A percentile compares a stretch with the other conserved stretches of the same genome.
phyloP scores from a whole-genome alignment of 2,329 filamentous ascomycete species.

The Hypomyces rosellus region DNA sequence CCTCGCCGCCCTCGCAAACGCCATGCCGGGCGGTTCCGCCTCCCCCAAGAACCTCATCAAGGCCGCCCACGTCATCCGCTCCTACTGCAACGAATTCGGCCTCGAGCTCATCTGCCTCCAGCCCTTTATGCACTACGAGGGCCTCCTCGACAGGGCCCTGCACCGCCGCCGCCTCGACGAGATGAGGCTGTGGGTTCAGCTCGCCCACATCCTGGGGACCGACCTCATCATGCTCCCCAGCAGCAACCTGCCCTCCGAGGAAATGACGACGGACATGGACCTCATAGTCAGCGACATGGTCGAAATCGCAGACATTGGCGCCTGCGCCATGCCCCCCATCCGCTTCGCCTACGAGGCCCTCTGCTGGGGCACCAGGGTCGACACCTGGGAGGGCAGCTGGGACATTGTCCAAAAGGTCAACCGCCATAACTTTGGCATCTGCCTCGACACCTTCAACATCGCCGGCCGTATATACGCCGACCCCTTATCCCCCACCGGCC shows the following conservation, averaged over 20 bases:
- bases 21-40: slow-evolving; percentile 33
- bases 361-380: slow-evolving; percentile 62
- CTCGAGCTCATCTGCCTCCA: slow-evolving; percentile 61
- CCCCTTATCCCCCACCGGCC: slow-evolving; percentile 47
- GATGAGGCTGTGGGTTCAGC: slow-evolving; percentile 61
- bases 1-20: slow-evolving; percentile 52
- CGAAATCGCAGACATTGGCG: slow-evolving; percentile 61
- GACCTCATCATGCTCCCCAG: slow-evolving; percentile 71
- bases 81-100: slow-evolving; percentile 48
- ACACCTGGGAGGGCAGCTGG: slow-evolving; percentile 69
- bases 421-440: slow-evolving; percentile 66
- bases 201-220: slow-evolving; percentile 58
- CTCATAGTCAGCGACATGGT: slow-evolving; percentile 57
- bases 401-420: slow-evolving; percentile 59
- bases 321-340: slow-evolving; percentile 48
- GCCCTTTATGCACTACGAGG: slow-evolving; percentile 74
- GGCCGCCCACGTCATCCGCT: slow-evolving; percentile 51
- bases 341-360: slow-evolving; percentile 69
- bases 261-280: slow-evolving; percentile 40
- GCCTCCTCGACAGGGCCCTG: slow-evolving; percentile 55
- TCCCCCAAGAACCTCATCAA: slow-evolving; percentile 39
- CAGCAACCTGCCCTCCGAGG: slow-evolving; percentile 52
- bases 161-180: slow-evolving; percentile 55
- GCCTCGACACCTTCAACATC: slow-evolving; percentile 75
- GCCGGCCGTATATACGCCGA: slow-evolving; percentile 66